These are phyloP conservation scores for Emmonsiellopsis sp. DNA, from an alignment of 2,329 filamentous ascomycete genomes.

Conservation along the genomic window DNA sequence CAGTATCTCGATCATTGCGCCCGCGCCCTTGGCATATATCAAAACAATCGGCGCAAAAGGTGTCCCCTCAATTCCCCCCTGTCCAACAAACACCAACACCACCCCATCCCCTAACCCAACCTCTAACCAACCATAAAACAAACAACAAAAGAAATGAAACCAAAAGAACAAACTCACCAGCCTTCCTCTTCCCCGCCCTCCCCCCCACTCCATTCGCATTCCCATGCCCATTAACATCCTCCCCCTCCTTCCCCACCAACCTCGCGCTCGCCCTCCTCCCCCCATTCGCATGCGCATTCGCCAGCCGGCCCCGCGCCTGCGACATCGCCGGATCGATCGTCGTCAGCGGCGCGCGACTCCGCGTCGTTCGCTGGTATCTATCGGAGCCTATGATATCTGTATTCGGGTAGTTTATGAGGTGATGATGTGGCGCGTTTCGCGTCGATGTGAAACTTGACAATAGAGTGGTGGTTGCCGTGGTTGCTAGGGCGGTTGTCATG, in stretches of 20 bases:
- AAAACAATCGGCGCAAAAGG: not conserved
- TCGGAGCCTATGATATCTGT: not conserved
- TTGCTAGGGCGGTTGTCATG: constrained; percentile 11
- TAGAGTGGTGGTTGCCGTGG: constrained; percentile 7
- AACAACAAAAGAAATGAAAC: constrained; percentile 4
- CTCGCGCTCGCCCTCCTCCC: constrained; percentile 1
- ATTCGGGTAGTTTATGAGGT: not conserved
- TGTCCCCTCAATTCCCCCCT: not conserved
- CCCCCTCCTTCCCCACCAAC: constrained; percentile 4
- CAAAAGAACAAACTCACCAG: constrained; percentile 25
- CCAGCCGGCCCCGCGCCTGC: constrained; percentile 7
- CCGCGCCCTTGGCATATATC: not conserved
- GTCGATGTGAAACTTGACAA: not conserved
- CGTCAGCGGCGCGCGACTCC: constrained; percentile 3
- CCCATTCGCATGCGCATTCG: constrained; percentile 2
- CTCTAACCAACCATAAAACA: not conserved
- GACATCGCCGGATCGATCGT: constrained; percentile 7
- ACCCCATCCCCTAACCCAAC: not conserved
- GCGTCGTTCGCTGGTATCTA: constrained; percentile 4
- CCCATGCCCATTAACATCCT: not conserved
- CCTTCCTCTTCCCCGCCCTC: constrained; percentile 33
- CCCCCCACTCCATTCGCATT: constrained; percentile 9
- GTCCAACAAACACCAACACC: not conserved
- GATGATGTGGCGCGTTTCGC: constrained; percentile 3
- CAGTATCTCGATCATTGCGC: no score